A percentile compares a stretch with the other conserved stretches of the same genome.
phyloP scores from a whole-genome alignment of 2,329 filamentous ascomycete genomes.

The Emydomyces testavorans region DNA sequence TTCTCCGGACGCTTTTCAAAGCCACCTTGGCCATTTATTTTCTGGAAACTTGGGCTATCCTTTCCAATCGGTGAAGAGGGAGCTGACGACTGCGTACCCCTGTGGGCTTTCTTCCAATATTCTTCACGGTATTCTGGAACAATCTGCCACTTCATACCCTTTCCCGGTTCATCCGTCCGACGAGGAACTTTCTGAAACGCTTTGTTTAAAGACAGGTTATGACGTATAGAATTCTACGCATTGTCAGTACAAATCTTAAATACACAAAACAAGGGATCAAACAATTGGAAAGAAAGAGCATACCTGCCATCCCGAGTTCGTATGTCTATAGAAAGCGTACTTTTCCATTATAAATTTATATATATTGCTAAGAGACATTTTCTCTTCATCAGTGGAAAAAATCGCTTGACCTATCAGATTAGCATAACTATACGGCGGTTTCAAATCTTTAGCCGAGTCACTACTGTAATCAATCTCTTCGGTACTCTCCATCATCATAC shows the following conservation, averaged over 20 bases:
- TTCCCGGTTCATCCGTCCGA: conserved; percentile 87
- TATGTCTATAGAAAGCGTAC: conserved; percentile 87
- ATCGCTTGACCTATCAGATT: conserved; percentile 97
- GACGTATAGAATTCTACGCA: conserved; percentile 77
- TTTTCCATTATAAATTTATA: conserved; percentile 85
- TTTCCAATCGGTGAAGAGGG: conserved; percentile 37
- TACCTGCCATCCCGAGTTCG: conserved; percentile 82
- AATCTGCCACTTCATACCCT: conserved; percentile 99
- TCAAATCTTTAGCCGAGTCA: conserved; percentile 78
- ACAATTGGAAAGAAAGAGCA: conserved; percentile 24
- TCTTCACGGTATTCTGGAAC: conserved; percentile 73
- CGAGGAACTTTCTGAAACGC: conserved; percentile 87
- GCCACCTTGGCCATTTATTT: conserved; percentile 23
- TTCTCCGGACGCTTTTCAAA: conserved; percentile 22
- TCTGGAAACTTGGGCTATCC: conserved; percentile 31
- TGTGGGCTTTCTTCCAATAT: conserved; percentile 58
- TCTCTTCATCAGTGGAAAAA: conserved; percentile 71
- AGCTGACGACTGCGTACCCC: conserved; percentile 35
- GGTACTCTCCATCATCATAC: conserved; percentile 44
- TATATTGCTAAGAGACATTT: conserved; percentile 81
- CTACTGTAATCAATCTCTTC: conserved; percentile 51
- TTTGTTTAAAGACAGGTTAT: conserved; percentile 92
- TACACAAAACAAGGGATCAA: conserved; percentile 1
- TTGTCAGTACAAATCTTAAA: neutral
- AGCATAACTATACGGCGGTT: conserved; percentile 92